These are phyloP conservation scores for Chalaropsis thielavioides DNA, from an alignment of 2,329 filamentous ascomycete genomes.

Conservation along the genomic window DNA sequence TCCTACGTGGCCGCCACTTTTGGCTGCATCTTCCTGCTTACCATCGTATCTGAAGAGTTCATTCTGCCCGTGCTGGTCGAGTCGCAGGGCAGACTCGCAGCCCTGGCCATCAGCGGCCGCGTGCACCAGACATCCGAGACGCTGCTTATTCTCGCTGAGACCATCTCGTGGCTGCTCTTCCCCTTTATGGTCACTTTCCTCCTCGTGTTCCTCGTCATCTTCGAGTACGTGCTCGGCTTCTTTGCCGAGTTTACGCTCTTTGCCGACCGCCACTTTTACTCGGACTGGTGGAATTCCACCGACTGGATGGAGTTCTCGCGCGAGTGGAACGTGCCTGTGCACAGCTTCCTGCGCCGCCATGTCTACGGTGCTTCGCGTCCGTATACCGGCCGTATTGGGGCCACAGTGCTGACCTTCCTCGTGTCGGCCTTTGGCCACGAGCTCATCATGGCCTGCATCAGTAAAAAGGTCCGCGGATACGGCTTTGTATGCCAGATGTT, in stretches of 20 bases:
- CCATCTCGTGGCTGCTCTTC: constrained; percentile 80
- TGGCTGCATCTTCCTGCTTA: constrained; percentile 90
- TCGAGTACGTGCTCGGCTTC: constrained; percentile 88
- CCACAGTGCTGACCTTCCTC: constrained; percentile 82
- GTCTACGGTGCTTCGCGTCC: constrained; percentile 75
- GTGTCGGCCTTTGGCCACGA: constrained; percentile 84
- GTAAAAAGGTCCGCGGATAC: constrained; percentile 88
- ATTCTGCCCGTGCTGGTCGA: constrained; percentile 79
- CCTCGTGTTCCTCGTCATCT: constrained; percentile 93
- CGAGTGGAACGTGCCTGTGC: constrained; percentile 96
- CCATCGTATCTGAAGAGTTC: constrained; percentile 83
- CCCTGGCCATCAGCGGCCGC: neutral
- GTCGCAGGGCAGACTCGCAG: constrained; percentile 38
- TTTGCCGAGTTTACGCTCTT: constrained; percentile 91
- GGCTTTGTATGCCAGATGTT: constrained; percentile 93
- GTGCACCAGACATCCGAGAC: constrained; percentile 38
- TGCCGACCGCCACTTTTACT: constrained; percentile 87
- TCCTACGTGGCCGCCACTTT: constrained; percentile 83
- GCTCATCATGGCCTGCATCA: constrained; percentile 94
- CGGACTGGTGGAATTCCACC: constrained; percentile 60
- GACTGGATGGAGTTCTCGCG: constrained; percentile 93
- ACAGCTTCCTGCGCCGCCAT: constrained; percentile 86
- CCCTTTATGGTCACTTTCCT: constrained; percentile 95
- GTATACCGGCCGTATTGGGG: constrained; percentile 59
- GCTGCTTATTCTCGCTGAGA: constrained; percentile 70